Evolutionary conservation across 2,329 filamentous ascomycete genomes (phyloP).

Genomic region (Aspergillus texensis): DNA sequence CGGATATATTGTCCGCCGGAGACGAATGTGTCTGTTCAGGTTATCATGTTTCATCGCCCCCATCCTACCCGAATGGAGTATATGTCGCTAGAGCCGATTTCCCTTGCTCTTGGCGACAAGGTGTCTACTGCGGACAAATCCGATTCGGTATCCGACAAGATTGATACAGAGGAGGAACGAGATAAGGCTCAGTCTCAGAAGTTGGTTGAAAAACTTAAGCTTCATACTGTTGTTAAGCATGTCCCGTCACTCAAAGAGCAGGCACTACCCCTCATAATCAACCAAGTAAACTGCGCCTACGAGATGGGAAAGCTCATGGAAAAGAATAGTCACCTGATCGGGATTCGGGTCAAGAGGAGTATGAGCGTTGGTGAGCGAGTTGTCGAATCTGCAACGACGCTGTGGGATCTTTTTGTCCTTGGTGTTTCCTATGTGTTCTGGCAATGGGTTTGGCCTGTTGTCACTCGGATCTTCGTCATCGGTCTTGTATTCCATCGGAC

Average conservation of each 20-base stretch:
- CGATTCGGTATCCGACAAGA: conserved; percentile 51
- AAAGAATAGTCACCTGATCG: conserved; percentile 84
- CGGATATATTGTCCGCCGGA: conserved; percentile 69
- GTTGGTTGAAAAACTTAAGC: conserved; percentile 81
- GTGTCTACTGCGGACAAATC: conserved; percentile 40
- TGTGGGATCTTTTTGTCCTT: conserved; percentile 73
- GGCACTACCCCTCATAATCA: conserved; percentile 77
- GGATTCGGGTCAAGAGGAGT: conserved; percentile 76
- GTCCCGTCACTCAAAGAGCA: conserved; percentile 79
- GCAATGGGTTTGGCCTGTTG: conserved; percentile 75
- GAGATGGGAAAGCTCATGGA: conserved; percentile 85
- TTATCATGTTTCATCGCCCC: conserved; percentile 86
- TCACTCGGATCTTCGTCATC: conserved; percentile 73
- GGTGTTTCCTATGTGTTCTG: conserved; percentile 71
- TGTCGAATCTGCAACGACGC: conserved; percentile 86
- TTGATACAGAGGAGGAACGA: conserved; percentile 73
- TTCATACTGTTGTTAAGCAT: conserved; percentile 82
- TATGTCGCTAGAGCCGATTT: conserved; percentile 86
- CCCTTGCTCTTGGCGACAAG: conserved; percentile 80
- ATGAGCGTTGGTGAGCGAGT: conserved; percentile 93
- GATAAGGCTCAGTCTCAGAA: conserved; percentile 66
- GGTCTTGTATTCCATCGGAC: conserved; percentile 78
- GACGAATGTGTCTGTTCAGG: conserved; percentile 73
- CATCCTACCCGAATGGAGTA: conserved; percentile 92
- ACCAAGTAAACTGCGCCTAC: conserved; percentile 94